Base-by-base conservation (phyloP, 106 monocot species). In the Dactylorhiza incarnata region DNA sequence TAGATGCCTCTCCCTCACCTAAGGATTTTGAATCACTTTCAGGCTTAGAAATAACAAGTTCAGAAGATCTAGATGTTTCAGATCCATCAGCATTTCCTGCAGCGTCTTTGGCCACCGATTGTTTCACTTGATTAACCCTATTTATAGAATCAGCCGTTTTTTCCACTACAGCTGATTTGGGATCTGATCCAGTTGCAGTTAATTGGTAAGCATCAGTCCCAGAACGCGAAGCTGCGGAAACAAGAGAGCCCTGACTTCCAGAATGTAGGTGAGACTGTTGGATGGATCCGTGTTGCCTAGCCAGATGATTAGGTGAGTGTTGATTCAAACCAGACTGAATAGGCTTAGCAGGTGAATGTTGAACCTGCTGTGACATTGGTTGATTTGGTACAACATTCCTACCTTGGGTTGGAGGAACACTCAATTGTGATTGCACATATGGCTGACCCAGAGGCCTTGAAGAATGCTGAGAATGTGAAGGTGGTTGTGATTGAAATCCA, bases 381-480 rank as follows among this genome's bases (percentile, higher is more conserved):
- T 86, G 74, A 53, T 54, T 74, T 52, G 74, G 54, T 29, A 25
- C 74, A 23, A 74, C 37, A 74, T 68, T 15, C 50, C 69, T n/a
- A 7, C 53, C 77, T 5, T 83, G 86, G 61, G 45, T 44, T 77
- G 76, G 45, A 43, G 80, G 73, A 49, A 24, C 68, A 74, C 20
- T 82, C 69, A 74, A 43, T 52, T 78, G 81, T 29, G 43, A 19
- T n/a, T 87, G 90, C 74, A 76, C 51, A 65, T 79, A 74, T 13
- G 76, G 52, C 13, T 73, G 79, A 29, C 71, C 84, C 43, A 81
- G 88, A 68, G 86, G 76, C 16, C 81, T 86, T 54, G 73, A 29
- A 59, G 81, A 45, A 43, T 85, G 87, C 48, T 75, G 79, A 14
- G 79, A 67, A 45, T 78, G 83, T n/a, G 72, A 54, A 45, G 16